These are phyloP conservation scores for Cyclocybe aegerita DNA, from an alignment of 768 basidiomycete species.

Conservation along the genomic window DNA sequence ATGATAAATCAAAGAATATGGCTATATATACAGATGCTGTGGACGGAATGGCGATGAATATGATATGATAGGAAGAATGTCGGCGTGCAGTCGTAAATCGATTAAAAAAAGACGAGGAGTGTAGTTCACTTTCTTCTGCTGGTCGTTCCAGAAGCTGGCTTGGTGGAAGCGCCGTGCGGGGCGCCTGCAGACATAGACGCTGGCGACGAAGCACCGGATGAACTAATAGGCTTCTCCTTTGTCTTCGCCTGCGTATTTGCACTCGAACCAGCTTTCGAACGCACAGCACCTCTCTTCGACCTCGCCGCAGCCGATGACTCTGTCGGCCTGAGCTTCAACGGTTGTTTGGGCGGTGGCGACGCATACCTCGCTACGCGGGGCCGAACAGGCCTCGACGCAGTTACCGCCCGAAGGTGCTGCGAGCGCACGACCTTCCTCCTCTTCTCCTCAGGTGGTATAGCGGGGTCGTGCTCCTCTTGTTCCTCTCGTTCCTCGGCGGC, in stretches of 20 bases:
- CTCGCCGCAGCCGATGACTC: neutral
- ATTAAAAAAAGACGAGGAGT: neutral
- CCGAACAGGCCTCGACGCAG: slow-evolving; percentile 8
- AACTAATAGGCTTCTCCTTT: no score
- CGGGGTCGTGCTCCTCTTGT: neutral
- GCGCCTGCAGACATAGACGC: slow-evolving; percentile 3
- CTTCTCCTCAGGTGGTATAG: slow-evolving; percentile 25
- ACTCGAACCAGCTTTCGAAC: neutral
- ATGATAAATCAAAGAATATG: neutral
- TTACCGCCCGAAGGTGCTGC: neutral
- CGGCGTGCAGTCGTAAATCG: neutral
- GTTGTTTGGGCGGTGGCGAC: slow-evolving; percentile 6
- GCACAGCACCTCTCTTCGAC: neutral
- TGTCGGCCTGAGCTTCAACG: slow-evolving; percentile 3
- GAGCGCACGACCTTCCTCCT: slow-evolving; percentile 29
- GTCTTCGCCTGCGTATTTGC: neutral
- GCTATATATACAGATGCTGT: slow-evolving; percentile 12
- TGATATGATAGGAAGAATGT: neutral
- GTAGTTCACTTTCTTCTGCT: neutral
- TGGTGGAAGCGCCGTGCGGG: no score
- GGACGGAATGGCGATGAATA: neutral
- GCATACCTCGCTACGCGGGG: slow-evolving; percentile 10
- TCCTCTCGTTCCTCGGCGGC: slow-evolving; percentile 18
- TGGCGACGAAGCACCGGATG: neutral
- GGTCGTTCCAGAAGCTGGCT: neutral